Conservation (phyloP, 1,284 basidiomycete species). For the Melampsora larici-populina region DNA sequence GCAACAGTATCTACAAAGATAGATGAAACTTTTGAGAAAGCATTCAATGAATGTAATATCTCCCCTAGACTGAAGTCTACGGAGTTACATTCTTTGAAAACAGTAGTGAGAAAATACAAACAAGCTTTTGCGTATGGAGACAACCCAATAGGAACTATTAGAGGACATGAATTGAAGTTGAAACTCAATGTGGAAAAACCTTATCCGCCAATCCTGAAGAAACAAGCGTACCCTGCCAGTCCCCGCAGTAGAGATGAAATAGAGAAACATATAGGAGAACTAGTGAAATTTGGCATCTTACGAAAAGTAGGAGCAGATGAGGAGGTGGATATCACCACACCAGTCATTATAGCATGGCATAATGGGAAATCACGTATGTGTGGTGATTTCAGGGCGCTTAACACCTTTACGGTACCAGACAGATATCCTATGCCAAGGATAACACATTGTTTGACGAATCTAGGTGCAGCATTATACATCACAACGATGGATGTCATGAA, state of each 20-base stretch:
- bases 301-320: conserved; percentile 19
- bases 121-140: not conserved
- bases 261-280: not conserved
- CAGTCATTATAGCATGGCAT: conserved; percentile 19
- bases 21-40: not conserved
- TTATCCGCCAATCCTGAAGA: conserved; percentile 14
- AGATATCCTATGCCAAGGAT: too few relatives aligned
- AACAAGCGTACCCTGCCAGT: conserved; percentile 22
- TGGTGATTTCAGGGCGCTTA: conserved; percentile 21
- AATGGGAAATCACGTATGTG: conserved; percentile 12
- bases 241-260: not conserved
- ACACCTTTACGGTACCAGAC: too few relatives aligned
- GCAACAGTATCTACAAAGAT: too few relatives aligned
- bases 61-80: not conserved
- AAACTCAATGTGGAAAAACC: conserved; percentile 13
- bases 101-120: not conserved
- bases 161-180: conserved; percentile 1
- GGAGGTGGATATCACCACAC: conserved; percentile 16
- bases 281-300: too few relatives aligned
- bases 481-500: conserved; percentile 13
- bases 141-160: conserved; percentile 15
- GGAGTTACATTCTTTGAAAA: not conserved
- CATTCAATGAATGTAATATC: not conserved
- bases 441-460: too few relatives aligned
- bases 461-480: too few relatives aligned